Evolutionary conservation across 768 basidiomycete genomes (phyloP).

Genomic region (Rhodotorula sphaerocarpa): DNA sequence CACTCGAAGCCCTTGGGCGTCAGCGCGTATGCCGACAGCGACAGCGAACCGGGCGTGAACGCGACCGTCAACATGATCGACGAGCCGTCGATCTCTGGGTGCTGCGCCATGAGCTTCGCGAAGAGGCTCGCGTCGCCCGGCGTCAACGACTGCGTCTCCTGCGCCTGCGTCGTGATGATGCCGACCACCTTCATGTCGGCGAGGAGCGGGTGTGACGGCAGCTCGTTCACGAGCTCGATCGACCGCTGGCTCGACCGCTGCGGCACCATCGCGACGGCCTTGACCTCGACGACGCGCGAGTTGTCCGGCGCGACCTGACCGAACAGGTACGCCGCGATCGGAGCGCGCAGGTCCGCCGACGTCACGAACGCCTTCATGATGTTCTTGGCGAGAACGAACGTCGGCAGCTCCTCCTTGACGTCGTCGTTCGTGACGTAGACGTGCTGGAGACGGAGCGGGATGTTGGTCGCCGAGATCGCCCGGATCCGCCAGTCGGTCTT

Average conservation of each 20-base stretch:
- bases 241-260: slow-evolving; percentile 87
- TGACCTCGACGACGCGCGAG: slow-evolving; percentile 97
- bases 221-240: slow-evolving; percentile 77
- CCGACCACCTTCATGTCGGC: slow-evolving; percentile 71
- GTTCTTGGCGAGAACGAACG: slow-evolving; percentile 96
- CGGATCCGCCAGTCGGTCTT: slow-evolving; percentile 99
- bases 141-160: slow-evolving; percentile 84
- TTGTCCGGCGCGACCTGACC: slow-evolving; percentile 78
- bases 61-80: slow-evolving; percentile 89
- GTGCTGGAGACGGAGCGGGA: slow-evolving; percentile 90
- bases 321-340: slow-evolving; percentile 88
- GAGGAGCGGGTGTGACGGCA: slow-evolving; percentile 86
- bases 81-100: slow-evolving; percentile 80
- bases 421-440: slow-evolving; percentile 99
- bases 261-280: slow-evolving; percentile 94
- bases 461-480: slow-evolving; percentile 92
- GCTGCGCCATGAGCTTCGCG: slow-evolving; percentile 92
- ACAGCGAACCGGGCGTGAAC: slow-evolving; percentile 96
- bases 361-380: slow-evolving; percentile 86
- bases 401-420: slow-evolving; percentile 94
- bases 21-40: slow-evolving; percentile 82
- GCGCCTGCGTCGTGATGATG: slow-evolving; percentile 61
- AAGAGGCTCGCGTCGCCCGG: slow-evolving; percentile 89
- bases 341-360: slow-evolving; percentile 87
- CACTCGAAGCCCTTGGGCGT: slow-evolving; percentile 92